These are phyloP conservation scores for Rhododendron molle DNA, from an alignment of 148 eudicot genomes.

Conservation along the genomic window DNA sequence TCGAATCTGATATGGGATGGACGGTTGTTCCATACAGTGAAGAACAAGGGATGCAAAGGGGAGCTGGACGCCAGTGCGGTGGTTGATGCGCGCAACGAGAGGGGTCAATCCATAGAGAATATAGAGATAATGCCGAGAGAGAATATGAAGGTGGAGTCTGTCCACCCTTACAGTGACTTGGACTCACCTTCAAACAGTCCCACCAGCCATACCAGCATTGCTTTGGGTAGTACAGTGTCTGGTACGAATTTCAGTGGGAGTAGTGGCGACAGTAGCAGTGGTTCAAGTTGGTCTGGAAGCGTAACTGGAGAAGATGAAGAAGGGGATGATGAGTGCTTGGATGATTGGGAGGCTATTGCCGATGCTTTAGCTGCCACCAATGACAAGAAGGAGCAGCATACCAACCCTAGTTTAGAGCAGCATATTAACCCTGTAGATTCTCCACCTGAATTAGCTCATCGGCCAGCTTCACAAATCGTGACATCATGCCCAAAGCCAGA, in stretches of 20 bases:
- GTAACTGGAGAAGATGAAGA: conserved; percentile 69
- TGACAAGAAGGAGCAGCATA: conserved; percentile 31
- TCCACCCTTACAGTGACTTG: conserved; percentile 46
- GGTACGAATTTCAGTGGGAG: conserved; percentile 49
- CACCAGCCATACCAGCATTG: conserved; percentile 53
- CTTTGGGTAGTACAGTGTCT: conserved; percentile 15
- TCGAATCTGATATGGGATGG: neutral
- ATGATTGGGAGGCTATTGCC: conserved; percentile 93
- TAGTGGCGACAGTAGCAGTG: conserved; percentile 45
- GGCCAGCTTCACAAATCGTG: neutral
- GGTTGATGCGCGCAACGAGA: conserved; percentile 21
- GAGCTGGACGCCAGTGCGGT: neutral
- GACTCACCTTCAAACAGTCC: conserved; percentile 65
- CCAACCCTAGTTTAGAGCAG: conserved; percentile 17
- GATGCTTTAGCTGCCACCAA: conserved; percentile 64
- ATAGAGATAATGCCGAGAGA: conserved; percentile 33
- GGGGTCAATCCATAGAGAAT: conserved; percentile 23
- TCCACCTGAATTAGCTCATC: neutral
- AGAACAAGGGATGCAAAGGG: conserved; percentile 28
- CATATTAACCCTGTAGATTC: conserved; percentile 12
- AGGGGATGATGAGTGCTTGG: conserved; percentile 67
- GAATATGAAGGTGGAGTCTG: conserved; percentile 28
- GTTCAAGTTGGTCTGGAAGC: conserved; percentile 56
- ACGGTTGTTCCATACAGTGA: conserved; percentile 36
- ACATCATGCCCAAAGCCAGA: conserved; percentile 12